These are phyloP conservation scores for Acidiella bohemica DNA, from an alignment of 495 filamentous ascomycete genomes.

Conservation along the genomic window DNA sequence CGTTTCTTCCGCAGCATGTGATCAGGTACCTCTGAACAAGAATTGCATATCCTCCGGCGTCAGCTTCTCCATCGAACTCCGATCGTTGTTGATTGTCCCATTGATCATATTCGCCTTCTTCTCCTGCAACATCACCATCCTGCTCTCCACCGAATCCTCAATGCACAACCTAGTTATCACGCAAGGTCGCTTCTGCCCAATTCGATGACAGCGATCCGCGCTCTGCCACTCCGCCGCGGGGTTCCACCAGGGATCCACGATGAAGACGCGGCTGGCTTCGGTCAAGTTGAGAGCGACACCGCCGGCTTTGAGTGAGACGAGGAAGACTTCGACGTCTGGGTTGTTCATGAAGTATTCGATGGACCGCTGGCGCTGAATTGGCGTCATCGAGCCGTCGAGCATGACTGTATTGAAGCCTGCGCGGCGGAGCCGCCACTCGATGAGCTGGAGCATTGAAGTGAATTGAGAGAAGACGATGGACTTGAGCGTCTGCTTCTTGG, in stretches of 20 bases:
- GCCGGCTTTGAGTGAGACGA: conserved; percentile 89
- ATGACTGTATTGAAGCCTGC: conserved; percentile 96
- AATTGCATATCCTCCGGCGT: conserved; percentile 90
- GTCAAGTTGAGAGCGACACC: conserved; percentile 92
- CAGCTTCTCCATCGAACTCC: conserved; percentile 73
- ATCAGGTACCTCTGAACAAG: conserved; percentile 66
- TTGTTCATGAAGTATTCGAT: conserved; percentile 95
- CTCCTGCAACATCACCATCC: conserved; percentile 89
- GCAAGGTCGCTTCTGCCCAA: conserved; percentile 84
- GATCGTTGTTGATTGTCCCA: conserved; percentile 85
- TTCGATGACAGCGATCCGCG: conserved; percentile 91
- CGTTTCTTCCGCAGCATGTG: too few relatives aligned
- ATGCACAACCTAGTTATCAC: conserved; percentile 90
- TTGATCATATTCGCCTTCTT: conserved; percentile 96
- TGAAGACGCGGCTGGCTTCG: conserved; percentile 86
- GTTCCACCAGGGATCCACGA: conserved; percentile 78
- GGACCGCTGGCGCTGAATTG: conserved; percentile 75
- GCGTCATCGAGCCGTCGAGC: conserved; percentile 92
- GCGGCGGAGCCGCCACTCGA: conserved; percentile 89
- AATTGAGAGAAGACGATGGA: conserved; percentile 67
- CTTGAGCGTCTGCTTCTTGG: conserved; percentile 81
- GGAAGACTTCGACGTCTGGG: conserved; percentile 78
- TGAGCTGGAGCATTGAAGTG: conserved; percentile 59
- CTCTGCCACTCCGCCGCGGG: conserved; percentile 95
- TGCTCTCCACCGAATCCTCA: conserved; percentile 87